Evolutionary conservation across 257 asterid species (phyloP).

Genomic region (Solanum dulcamara): DNA sequence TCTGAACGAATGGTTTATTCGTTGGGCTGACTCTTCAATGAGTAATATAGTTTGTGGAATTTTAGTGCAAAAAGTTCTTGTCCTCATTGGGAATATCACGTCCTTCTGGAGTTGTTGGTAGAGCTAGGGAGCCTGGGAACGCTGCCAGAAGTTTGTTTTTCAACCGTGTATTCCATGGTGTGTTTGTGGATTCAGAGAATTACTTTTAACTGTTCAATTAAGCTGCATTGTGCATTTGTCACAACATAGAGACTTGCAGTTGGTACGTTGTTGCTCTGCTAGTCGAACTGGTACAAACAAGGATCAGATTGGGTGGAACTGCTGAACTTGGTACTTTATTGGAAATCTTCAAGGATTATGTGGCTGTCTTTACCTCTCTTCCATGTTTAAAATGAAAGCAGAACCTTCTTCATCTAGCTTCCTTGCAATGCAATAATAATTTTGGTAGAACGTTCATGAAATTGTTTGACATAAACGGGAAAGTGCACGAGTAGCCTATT

Average conservation of each 20-base stretch:
- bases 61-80: neutral
- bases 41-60: neutral
- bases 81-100: neutral
- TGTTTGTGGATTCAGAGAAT: neutral
- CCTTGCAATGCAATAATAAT: neutral
- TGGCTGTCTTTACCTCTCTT: neutral
- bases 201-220: neutral
- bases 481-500: no score
- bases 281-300: neutral
- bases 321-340: neutral
- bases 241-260: neutral
- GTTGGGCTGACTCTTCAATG: constrained; percentile 27
- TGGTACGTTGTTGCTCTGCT: neutral
- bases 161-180: neutral
- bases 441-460: neutral
- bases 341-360: neutral
- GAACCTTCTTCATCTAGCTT: neutral
- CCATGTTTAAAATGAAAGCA: neutral
- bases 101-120: neutral
- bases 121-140: neutral
- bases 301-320: neutral
- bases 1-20: constrained; percentile 66
- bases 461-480: neutral
- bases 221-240: neutral
- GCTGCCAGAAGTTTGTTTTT: neutral